A percentile compares a stretch with the other conserved stretches of the same genome.
These are phyloP conservation scores for Clarkia xantiana DNA, from an alignment of 345 rosid genomes.

Conservation along the genomic window DNA sequence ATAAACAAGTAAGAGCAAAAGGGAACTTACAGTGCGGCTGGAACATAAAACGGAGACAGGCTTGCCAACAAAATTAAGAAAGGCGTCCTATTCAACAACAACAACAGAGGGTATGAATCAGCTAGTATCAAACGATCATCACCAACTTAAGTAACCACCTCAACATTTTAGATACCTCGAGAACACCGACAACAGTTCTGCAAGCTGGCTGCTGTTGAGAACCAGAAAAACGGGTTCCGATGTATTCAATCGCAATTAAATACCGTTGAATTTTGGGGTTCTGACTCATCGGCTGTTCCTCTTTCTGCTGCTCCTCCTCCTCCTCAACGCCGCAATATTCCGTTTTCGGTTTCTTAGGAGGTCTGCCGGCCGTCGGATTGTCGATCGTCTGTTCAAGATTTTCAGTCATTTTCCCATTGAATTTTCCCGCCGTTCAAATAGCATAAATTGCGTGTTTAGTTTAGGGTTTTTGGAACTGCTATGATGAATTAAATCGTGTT, in stretches of 20 bases:
- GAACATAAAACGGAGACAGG: slow-evolving; percentile 65
- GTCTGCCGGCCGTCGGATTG: slow-evolving; percentile 17
- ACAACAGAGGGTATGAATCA: not conserved
- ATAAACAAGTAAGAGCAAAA: slow-evolving; percentile 5
- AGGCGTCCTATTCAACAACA: slow-evolving; percentile 48
- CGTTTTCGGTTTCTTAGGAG: slow-evolving; percentile 36
- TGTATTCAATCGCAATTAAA: slow-evolving; percentile 69
- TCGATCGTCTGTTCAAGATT: slow-evolving; percentile 23
- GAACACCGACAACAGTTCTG: slow-evolving; percentile 73
- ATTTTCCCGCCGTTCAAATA: not conserved
- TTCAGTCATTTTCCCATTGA: slow-evolving; percentile 27
- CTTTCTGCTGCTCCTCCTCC: slow-evolving; percentile 16
- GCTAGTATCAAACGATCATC: not conserved
- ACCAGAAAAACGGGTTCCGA: slow-evolving; percentile 78
- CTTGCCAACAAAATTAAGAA: slow-evolving; percentile 70
- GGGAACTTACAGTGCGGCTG: slow-evolving; percentile 65
- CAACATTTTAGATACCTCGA: slow-evolving; percentile 34
- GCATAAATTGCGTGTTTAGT: not conserved
- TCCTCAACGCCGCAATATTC: slow-evolving; percentile 18
- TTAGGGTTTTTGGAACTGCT: too few relatives aligned
- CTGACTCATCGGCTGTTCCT: slow-evolving; percentile 23
- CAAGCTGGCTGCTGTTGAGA: slow-evolving; percentile 60
- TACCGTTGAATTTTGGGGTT: slow-evolving; percentile 64
- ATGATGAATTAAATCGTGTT: too few relatives aligned
- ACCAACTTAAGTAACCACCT: not conserved